These are phyloP conservation scores for Paraglomus occultum DNA, from an alignment of 192 early-diverging fungal genomes.

Conservation along the genomic window DNA sequence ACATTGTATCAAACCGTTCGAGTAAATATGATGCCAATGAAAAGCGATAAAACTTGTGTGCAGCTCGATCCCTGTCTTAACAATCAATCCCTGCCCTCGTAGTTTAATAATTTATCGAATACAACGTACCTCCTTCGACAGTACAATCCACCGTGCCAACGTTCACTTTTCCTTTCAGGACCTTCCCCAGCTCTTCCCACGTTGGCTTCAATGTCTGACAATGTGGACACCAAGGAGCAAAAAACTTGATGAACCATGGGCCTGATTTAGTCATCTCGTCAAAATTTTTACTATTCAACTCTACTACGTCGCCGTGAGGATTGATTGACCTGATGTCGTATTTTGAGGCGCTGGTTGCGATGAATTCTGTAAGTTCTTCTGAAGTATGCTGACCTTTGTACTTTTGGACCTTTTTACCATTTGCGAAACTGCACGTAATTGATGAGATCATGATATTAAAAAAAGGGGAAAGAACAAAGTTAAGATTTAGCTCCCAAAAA, in stretches of 20 bases:
- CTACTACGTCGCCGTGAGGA: constrained; percentile 51
- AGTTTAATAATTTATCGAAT: background rate
- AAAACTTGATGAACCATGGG: constrained; percentile 88
- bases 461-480: background rate
- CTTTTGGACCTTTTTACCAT: constrained; percentile 31
- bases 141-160: constrained; percentile 88
- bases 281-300: constrained; percentile 55
- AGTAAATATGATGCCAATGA: background rate
- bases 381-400: constrained; percentile 23
- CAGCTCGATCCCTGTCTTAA: background rate
- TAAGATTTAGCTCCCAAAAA: background rate
- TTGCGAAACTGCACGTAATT: constrained; percentile 39
- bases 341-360: constrained; percentile 18
- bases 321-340: constrained; percentile 42
- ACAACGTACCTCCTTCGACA: constrained; percentile 40
- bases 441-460: background rate
- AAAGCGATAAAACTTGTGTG: background rate
- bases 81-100: too few species aligned
- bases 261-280: constrained; percentile 49
- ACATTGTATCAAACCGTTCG: too few species aligned
- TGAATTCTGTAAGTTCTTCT: constrained; percentile 12
- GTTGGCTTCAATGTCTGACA: constrained; percentile 82
- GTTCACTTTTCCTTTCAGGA: constrained; percentile 68
- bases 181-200: constrained; percentile 68
- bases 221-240: constrained; percentile 88